Evolutionary conservation across 2,329 filamentous ascomycete species (phyloP).

Genomic region (Aspergillus japonicus): DNA sequence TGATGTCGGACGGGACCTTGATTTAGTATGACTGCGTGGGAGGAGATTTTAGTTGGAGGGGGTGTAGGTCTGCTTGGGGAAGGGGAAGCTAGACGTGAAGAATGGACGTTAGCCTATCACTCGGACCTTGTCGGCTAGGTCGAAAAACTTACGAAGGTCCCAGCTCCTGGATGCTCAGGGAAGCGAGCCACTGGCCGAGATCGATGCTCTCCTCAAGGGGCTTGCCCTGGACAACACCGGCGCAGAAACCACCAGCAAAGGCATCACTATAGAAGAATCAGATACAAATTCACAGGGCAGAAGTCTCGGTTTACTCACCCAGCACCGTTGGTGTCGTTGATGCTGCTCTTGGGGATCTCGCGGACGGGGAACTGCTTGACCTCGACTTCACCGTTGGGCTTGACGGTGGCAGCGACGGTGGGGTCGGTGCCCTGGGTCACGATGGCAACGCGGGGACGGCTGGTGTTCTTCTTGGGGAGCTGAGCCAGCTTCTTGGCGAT

Average conservation of each 20-base stretch:
- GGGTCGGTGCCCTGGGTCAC: slow-evolving; percentile 93
- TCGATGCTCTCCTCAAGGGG: slow-evolving; percentile 74
- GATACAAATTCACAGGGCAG: not conserved
- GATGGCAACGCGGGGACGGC: slow-evolving; percentile 81
- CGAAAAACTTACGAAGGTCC: slow-evolving; percentile 81
- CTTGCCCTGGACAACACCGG: slow-evolving; percentile 84
- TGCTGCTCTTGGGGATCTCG: slow-evolving; percentile 71
- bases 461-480: slow-evolving; percentile 86
- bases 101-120: slow-evolving; percentile 17
- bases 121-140: not conserved
- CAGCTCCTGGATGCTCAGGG: slow-evolving; percentile 89
- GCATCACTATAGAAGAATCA: slow-evolving; percentile 63
- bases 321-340: slow-evolving; percentile 95
- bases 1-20: not conserved
- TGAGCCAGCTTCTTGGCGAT: slow-evolving; percentile 84
- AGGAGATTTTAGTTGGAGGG: slow-evolving; percentile 36
- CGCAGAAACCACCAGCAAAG: slow-evolving; percentile 90
- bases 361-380: slow-evolving; percentile 79
- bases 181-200: slow-evolving; percentile 95
- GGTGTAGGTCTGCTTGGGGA: slow-evolving; percentile 75
- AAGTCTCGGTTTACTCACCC: slow-evolving; percentile 49
- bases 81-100: slow-evolving; percentile 63
- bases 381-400: slow-evolving; percentile 62
- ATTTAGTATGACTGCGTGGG: slow-evolving; percentile 18
- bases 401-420: slow-evolving; percentile 75